Evolutionary conservation across 805 yeast genomes (phyloP).

Genomic region (Ogataea parapolymorpha): DNA sequence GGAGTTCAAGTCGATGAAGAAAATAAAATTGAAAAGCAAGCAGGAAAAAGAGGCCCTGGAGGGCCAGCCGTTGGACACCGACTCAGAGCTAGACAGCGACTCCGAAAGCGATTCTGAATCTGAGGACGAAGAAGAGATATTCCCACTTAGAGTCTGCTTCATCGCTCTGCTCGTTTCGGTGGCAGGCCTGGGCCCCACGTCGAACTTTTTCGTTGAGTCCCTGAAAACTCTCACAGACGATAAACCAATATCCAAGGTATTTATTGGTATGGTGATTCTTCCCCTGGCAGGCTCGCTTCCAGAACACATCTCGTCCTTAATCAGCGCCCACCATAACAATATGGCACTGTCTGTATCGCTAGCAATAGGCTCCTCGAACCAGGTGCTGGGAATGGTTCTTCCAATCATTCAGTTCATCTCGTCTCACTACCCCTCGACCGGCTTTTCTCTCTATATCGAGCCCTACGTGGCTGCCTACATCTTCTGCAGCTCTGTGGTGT

Average conservation of each 20-base stretch:
- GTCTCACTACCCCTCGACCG: conserved; percentile 16
- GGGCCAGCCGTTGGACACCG: conserved; percentile 5
- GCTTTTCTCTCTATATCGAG: conserved; percentile 15
- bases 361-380: conserved; percentile 16
- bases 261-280: conserved; percentile 17
- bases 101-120: conserved; percentile 8
- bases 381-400: conserved; percentile 19
- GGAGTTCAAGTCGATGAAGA: conserved; percentile 15
- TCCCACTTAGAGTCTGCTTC: conserved; percentile 13
- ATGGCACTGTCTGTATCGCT: conserved; percentile 17
- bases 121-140: conserved; percentile 11
- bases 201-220: conserved; percentile 16
- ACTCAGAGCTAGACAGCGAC: conserved; percentile 8
- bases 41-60: conserved; percentile 5
- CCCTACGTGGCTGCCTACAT: conserved; percentile 17
- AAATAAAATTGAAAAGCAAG: conserved; percentile 7
- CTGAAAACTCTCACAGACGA: conserved; percentile 15
- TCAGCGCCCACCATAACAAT: conserved; percentile 17
- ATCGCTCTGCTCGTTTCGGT: conserved; percentile 11
- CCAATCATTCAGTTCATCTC: conserved; percentile 18
- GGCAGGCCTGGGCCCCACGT: conserved; percentile 17
- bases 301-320: conserved; percentile 15
- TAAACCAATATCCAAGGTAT: conserved; percentile 16
- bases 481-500: conserved; percentile 12
- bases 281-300: conserved; percentile 18